Evolutionary conservation across 306 rosid species (phyloP).

Genomic region (Medicago arabica): DNA sequence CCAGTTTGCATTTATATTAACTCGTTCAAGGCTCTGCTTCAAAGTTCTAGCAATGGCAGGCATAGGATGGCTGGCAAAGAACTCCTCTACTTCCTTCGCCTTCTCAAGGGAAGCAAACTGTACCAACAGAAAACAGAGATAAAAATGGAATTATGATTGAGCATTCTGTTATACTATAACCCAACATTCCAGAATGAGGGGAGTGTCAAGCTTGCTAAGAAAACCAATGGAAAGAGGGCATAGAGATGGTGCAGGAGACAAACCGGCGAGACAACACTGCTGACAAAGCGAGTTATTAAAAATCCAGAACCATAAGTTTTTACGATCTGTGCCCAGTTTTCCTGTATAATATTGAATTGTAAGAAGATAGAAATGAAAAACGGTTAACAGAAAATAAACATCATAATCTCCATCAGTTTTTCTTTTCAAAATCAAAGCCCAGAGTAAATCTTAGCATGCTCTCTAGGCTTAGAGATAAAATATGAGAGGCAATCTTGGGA

Average conservation of each 20-base stretch:
- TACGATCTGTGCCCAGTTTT: slow-evolving; percentile 67
- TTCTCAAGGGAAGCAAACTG: slow-evolving; percentile 92
- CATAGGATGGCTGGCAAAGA: slow-evolving; percentile 59
- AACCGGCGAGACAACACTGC: slow-evolving; percentile 79
- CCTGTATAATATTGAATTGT: slow-evolving; percentile 51
- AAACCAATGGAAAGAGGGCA: slow-evolving; percentile 23
- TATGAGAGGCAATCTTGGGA: slow-evolving; percentile 24
- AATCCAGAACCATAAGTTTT: slow-evolving; percentile 80
- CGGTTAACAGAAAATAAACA: neutral
- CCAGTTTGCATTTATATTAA: slow-evolving; percentile 77
- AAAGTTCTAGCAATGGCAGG: slow-evolving; percentile 73
- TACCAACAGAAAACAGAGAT: slow-evolving; percentile 22
- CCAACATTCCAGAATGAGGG: neutral
- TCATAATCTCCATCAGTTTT: slow-evolving; percentile 13
- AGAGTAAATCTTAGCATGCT: neutral
- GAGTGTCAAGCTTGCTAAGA: neutral
- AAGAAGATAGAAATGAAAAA: neutral
- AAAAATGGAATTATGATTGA: neutral
- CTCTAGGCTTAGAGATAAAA: slow-evolving; percentile 4
- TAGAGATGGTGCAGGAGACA: slow-evolving; percentile 43
- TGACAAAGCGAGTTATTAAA: slow-evolving; percentile 75
- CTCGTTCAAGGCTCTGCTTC: slow-evolving; percentile 90
- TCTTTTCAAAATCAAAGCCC: slow-evolving; percentile 5
- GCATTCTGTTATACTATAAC: neutral
- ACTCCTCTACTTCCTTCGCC: slow-evolving; percentile 81